Percentiles rank a stretch among this genome's conserved stretches.
Evolutionary conservation across 768 basidiomycete genomes (phyloP).

Genomic region (Boletus pseudopeckii): DNA sequence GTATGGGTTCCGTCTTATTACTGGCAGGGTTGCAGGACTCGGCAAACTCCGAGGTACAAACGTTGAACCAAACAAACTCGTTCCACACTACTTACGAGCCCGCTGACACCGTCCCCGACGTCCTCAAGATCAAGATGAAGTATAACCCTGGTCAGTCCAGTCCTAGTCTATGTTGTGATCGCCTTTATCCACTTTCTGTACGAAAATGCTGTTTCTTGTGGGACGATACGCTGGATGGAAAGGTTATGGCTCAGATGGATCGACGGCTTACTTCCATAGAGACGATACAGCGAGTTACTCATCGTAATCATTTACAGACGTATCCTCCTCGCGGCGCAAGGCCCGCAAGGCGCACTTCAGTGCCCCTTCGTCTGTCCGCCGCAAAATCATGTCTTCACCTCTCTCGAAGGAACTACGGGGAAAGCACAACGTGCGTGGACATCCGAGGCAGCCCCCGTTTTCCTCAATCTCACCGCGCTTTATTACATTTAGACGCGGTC

Average conservation of each 20-base stretch:
- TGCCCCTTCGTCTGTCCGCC: slow-evolving; percentile 90
- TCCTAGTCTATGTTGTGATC: slow-evolving; percentile 17
- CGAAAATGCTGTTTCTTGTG: slow-evolving; percentile 29
- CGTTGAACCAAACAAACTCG: slow-evolving; percentile 38
- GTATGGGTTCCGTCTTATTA: background rate
- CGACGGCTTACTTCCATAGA: slow-evolving; percentile 9
- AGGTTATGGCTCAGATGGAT: slow-evolving; percentile 41
- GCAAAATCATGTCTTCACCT: slow-evolving; percentile 97
- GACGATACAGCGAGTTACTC: slow-evolving; percentile 27
- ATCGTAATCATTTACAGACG: slow-evolving; percentile 49
- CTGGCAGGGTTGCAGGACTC: background rate
- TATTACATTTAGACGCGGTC: slow-evolving; percentile 65
- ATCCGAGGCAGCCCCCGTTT: background rate
- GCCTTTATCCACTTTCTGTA: slow-evolving; percentile 16
- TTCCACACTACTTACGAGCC: slow-evolving; percentile 17
- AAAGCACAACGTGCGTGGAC: slow-evolving; percentile 79
- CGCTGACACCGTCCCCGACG: slow-evolving; percentile 50
- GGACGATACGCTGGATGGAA: slow-evolving; percentile 54
- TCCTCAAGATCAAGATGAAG: slow-evolving; percentile 76
- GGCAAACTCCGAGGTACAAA: slow-evolving; percentile 27
- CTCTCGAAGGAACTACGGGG: slow-evolving; percentile 91
- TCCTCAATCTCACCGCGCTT: background rate
- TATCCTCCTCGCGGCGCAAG: slow-evolving; percentile 95
- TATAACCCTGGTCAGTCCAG: slow-evolving; percentile 72
- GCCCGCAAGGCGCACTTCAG: slow-evolving; percentile 97